phyloP scores from a whole-genome alignment of 768 basidiomycete species.

The Asterophora lycoperdoides region DNA sequence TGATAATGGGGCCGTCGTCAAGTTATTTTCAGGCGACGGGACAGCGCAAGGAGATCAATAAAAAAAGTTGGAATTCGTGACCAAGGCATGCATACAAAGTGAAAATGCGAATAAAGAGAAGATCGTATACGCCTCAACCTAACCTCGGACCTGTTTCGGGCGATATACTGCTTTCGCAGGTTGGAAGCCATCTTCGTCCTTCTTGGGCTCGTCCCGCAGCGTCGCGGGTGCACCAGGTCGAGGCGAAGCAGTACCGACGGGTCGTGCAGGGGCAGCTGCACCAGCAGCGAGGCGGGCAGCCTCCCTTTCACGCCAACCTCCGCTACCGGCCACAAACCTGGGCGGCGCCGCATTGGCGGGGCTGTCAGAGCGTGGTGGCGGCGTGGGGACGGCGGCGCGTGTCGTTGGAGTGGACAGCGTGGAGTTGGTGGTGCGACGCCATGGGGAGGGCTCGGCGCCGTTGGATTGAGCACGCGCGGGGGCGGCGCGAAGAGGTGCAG shows the following conservation, averaged over 20 bases:
- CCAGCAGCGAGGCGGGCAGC: conserved; percentile 18
- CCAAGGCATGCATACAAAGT: not conserved
- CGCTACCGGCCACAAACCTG: conserved; percentile 32
- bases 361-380: conserved; percentile 52
- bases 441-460: conserved; percentile 22
- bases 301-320: conserved; percentile 26
- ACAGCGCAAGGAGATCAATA: not conserved
- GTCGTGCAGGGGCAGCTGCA: conserved; percentile 15
- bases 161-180: conserved; percentile 37
- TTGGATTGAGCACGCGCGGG: conserved; percentile 24
- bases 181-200: conserved; percentile 72
- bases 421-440: conserved; percentile 30
- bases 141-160: conserved; percentile 26
- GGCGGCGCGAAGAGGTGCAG: conserved; percentile 22
- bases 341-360: conserved; percentile 38
- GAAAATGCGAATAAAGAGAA: not conserved
- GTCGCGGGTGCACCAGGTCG: conserved; percentile 35
- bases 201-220: conserved; percentile 38
- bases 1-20: too few relatives aligned
- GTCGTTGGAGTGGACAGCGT: conserved; percentile 23
- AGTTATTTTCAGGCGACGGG: too few relatives aligned
- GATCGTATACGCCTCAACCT: not conserved
- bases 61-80: not conserved
- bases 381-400: conserved; percentile 24
- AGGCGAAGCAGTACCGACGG: conserved; percentile 23